Evolutionary conservation across 2,329 filamentous ascomycete genomes (phyloP), one percentile per base, ranked within the genome.

Genomic region (Dendrostoma leiphaemia): DNA sequence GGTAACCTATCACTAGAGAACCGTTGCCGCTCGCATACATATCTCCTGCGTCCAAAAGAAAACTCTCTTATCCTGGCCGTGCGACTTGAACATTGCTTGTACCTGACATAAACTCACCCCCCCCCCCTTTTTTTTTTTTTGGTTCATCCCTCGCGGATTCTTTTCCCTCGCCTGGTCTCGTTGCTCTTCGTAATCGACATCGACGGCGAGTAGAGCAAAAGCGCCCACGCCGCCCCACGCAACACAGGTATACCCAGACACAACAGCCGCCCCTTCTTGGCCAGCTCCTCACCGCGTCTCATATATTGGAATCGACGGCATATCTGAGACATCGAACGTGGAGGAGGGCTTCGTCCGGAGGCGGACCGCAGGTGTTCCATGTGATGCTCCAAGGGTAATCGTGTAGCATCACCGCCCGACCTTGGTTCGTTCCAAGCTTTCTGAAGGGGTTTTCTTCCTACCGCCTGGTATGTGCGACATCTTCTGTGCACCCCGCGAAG

Each of bases 351-450:
- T 60, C 53, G 61, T 62, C 64, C 67, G 69, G 70, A 65, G 72
- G 66, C 66, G 64, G 67, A 68, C 69, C 71, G 69, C 64, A 60
- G 62, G 60, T 69, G 67, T 69, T 68, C 69, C 68, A 68, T 73
- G 70, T 72, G 66, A 74, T 74, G 72, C 66, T 66, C 68, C 67
- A 64, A 65, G 64, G 34, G 13, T n/a, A 69, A 69, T 63, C 67
- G 70, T 72, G 67, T 73, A 72, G 70, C 70, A 67, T 67, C 62
- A 63, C 63, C 64, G 65, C 67, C 65, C 65, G 65, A 66, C 65
- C 65, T 34, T 67, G 69, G 69, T 72, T 63, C 65, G 68, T 66
- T 66, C 63, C 65, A 67, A 67, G 66, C 63, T 62, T 64, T 62
- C 62, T 66, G 63, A 63, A 64, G 62, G 63, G 61, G 61, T 60